These are phyloP conservation scores for Aschersonia sp. DNA, from an alignment of 2,329 filamentous ascomycete species.

Conservation along the genomic window DNA sequence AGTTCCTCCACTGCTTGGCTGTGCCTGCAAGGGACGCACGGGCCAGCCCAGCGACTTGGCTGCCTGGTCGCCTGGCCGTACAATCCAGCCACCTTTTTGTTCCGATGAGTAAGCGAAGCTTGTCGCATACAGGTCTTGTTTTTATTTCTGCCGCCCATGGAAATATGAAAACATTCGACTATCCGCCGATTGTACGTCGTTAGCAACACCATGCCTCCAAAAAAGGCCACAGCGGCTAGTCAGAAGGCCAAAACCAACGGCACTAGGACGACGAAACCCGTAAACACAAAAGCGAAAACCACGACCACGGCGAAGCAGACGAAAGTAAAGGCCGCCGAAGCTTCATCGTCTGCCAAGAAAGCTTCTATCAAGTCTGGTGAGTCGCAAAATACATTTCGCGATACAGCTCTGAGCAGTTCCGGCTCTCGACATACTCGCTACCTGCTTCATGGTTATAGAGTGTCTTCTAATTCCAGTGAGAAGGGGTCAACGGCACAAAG, in stretches of 20 bases:
- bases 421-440: background rate
- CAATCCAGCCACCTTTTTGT: too few relatives aligned
- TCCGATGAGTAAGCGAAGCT: too few relatives aligned
- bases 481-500: constrained; percentile 1
- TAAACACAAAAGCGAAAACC: background rate
- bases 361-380: constrained; percentile 4
- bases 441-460: background rate
- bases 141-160: too few relatives aligned
- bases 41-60: too few relatives aligned
- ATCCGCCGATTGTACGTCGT: background rate
- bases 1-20: too few relatives aligned
- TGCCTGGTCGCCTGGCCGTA: too few relatives aligned
- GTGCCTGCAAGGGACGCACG: too few relatives aligned
- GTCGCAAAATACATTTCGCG: background rate
- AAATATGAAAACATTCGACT: background rate
- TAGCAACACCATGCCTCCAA: constrained; percentile 3
- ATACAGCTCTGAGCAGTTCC: background rate
- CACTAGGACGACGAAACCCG: too few relatives aligned
- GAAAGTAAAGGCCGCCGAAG: constrained; percentile 2
- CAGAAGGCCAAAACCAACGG: constrained; percentile 1
- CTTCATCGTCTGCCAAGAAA: constrained; percentile 1
- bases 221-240: constrained; percentile 2
- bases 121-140: too few relatives aligned
- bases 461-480: background rate
- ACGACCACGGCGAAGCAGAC: background rate